phyloP scores from a whole-genome alignment of 2,329 filamentous ascomycete genomes.

The Colletotrichum somersetense region DNA sequence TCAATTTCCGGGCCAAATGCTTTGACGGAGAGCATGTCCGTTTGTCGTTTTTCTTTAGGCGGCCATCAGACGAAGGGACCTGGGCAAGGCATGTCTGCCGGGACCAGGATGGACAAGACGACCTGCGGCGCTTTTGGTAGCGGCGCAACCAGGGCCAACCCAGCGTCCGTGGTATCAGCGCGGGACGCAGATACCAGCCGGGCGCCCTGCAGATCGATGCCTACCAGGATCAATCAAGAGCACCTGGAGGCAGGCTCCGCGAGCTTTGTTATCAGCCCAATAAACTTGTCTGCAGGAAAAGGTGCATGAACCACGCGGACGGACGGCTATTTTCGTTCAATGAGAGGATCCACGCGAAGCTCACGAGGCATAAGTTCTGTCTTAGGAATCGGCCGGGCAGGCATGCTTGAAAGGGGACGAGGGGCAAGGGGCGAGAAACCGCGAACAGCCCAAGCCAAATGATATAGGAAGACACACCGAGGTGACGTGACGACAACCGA shows the following conservation, averaged over 20 bases:
- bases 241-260: neutral
- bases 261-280: neutral
- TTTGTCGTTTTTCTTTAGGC: neutral
- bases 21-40: neutral
- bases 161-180: slow-evolving; percentile 18
- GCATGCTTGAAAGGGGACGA: neutral
- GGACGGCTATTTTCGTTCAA: neutral
- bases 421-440: neutral
- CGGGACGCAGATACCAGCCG: slow-evolving; percentile 32
- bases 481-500: slow-evolving; percentile 9
- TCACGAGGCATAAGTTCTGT: neutral
- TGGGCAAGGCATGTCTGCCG: slow-evolving; percentile 19
- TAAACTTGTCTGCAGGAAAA: neutral
- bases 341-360: neutral
- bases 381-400: neutral
- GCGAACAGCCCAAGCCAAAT: neutral
- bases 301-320: neutral
- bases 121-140: slow-evolving; percentile 25
- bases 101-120: slow-evolving; percentile 28
- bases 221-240: neutral
- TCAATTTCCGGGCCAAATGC: neutral
- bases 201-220: slow-evolving; percentile 20
- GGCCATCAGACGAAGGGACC: slow-evolving; percentile 29
- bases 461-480: neutral
- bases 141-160: slow-evolving; percentile 29